Evolutionary conservation across 805 yeast genomes (phyloP).

Genomic region (Lipomyces mesembrius): DNA sequence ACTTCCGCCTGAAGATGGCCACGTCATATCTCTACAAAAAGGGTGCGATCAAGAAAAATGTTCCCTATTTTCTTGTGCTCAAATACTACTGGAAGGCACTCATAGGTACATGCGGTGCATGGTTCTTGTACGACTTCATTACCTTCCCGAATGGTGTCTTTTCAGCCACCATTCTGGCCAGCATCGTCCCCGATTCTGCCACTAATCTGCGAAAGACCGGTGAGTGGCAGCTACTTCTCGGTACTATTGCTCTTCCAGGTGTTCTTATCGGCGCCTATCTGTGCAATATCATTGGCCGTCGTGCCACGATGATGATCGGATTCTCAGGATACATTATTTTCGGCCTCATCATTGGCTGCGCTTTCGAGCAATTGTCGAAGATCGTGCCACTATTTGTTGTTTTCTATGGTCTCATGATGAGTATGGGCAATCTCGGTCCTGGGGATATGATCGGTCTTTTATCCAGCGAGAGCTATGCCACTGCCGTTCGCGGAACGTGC

Average conservation of each 20-base stretch:
- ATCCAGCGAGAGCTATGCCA: slow-evolving; percentile 71
- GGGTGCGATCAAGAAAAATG: slow-evolving; percentile 62
- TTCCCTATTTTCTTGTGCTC: slow-evolving; percentile 63
- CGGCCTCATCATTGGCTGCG: slow-evolving; percentile 50
- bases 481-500: slow-evolving; percentile 75
- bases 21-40: slow-evolving; percentile 67
- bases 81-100: slow-evolving; percentile 71
- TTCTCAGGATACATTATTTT: slow-evolving; percentile 71
- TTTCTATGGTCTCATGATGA: slow-evolving; percentile 74
- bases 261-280: slow-evolving; percentile 69
- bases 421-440: slow-evolving; percentile 76
- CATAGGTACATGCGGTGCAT: slow-evolving; percentile 71
- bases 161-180: slow-evolving; percentile 62
- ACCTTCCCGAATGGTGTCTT: slow-evolving; percentile 80
- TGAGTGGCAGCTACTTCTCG: slow-evolving; percentile 74
- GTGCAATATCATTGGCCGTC: slow-evolving; percentile 70
- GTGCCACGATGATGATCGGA: slow-evolving; percentile 71
- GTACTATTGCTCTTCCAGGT: slow-evolving; percentile 73
- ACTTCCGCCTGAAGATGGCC: slow-evolving; percentile 71
- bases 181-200: slow-evolving; percentile 50
- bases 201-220: slow-evolving; percentile 60
- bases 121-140: slow-evolving; percentile 83
- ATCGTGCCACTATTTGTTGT: slow-evolving; percentile 68
- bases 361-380: slow-evolving; percentile 59
- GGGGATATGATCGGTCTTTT: slow-evolving; percentile 74